Percentiles rank a stretch among this genome's conserved stretches.
Conservation (phyloP, 305 asterid species). For the Coffea humblotiana region DNA sequence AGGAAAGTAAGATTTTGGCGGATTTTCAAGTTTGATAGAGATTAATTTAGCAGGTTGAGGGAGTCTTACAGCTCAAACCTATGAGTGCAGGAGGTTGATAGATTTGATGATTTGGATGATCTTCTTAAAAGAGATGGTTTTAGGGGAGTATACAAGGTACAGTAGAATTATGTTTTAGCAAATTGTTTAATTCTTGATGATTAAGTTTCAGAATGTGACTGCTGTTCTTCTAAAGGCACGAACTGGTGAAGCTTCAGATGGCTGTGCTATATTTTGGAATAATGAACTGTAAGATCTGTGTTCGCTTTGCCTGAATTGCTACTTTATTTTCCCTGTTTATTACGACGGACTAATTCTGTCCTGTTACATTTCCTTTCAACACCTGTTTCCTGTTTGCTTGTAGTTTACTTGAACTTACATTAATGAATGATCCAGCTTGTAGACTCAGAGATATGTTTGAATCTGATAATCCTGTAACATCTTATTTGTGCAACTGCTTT, state of each 20-base stretch:
- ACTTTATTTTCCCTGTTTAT: slow-evolving; percentile 13
- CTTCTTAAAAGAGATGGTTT: slow-evolving; percentile 66
- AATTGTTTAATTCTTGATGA: slow-evolving; percentile 19
- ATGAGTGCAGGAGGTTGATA: slow-evolving; percentile 76
- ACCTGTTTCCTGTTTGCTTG: background rate
- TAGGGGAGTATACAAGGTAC: slow-evolving; percentile 72
- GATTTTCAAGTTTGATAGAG: background rate
- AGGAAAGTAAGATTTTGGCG: background rate
- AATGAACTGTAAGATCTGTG: slow-evolving; percentile 50
- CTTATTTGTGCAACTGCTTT: background rate
- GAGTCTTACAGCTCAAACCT: slow-evolving; percentile 2
- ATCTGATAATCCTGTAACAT: background rate
- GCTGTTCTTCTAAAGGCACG: slow-evolving; percentile 53
- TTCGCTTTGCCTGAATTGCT: background rate
- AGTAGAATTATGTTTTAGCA: background rate
- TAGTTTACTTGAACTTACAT: background rate
- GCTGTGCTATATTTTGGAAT: slow-evolving; percentile 86
- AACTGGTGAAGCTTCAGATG: slow-evolving; percentile 74
- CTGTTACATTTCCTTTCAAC: background rate
- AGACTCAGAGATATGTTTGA: background rate
- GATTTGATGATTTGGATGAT: slow-evolving; percentile 56
- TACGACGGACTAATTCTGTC: background rate
- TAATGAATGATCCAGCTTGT: background rate
- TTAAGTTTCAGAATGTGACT: slow-evolving; percentile 24
- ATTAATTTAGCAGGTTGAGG: background rate